phyloP scores from a whole-genome alignment of 1,139 yeast species.

The Geotrichum reessii region DNA sequence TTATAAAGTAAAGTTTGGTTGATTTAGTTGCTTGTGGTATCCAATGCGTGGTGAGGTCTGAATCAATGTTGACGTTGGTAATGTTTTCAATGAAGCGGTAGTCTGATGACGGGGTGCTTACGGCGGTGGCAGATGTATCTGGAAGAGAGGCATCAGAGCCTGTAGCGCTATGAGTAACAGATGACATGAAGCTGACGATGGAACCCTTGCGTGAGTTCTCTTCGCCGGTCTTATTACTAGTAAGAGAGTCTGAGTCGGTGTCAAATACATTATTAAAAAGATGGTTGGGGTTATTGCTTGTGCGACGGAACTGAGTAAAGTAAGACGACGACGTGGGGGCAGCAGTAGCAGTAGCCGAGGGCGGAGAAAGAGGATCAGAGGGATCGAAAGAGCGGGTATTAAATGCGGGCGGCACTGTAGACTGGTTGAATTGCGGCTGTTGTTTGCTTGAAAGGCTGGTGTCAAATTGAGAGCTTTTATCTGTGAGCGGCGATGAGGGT shows the following conservation, averaged over 20 bases:
- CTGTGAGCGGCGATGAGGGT: neutral
- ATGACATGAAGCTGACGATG: slow-evolving; percentile 21
- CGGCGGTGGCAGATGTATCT: slow-evolving; percentile 13
- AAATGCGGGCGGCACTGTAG: neutral
- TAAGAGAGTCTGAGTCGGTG: slow-evolving; percentile 6
- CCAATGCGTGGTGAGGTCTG: slow-evolving; percentile 27
- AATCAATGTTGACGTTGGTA: slow-evolving; percentile 12
- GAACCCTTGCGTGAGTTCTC: slow-evolving; percentile 23
- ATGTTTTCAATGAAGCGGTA: slow-evolving; percentile 23
- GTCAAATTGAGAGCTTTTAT: neutral
- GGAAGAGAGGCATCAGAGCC: slow-evolving; percentile 16
- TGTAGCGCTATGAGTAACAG: slow-evolving; percentile 12
- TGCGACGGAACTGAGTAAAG: slow-evolving; percentile 14
- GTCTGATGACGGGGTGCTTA: slow-evolving; percentile 10
- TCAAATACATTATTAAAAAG: slow-evolving; percentile 15
- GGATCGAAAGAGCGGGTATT: neutral
- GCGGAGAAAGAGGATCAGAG: neutral
- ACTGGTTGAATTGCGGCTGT: neutral
- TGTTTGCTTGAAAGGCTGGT: neutral
- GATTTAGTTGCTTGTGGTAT: slow-evolving; percentile 29
- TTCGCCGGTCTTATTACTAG: slow-evolving; percentile 5
- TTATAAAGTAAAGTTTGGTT: slow-evolving; percentile 29
- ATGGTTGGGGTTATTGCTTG: slow-evolving; percentile 6
- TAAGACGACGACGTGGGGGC: slow-evolving; percentile 9
- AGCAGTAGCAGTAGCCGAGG: neutral